phyloP scores from a whole-genome alignment of 2,329 filamentous ascomycete species.

The Torrubiella hemipterigena region DNA sequence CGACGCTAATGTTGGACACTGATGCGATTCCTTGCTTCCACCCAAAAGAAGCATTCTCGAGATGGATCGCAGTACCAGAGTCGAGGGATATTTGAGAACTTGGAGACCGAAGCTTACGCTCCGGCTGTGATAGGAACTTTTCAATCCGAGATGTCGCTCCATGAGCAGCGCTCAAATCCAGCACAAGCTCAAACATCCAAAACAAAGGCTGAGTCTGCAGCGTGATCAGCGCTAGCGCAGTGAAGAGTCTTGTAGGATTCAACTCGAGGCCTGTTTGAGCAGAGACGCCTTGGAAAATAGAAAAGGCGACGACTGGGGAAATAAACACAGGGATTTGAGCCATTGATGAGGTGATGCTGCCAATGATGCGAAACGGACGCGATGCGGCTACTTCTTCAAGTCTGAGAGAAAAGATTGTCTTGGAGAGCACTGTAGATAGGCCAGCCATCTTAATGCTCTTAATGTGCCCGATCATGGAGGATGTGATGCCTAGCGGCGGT shows the following conservation, averaged over 20 bases:
- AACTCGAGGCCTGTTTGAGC: slow-evolving; percentile 15
- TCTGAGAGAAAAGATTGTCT: slow-evolving; percentile 17
- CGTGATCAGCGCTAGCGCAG: slow-evolving; percentile 26
- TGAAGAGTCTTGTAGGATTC: slow-evolving; percentile 24
- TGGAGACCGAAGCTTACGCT: slow-evolving; percentile 4
- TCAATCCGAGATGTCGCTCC: slow-evolving; percentile 29
- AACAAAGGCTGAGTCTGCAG: slow-evolving; percentile 25
- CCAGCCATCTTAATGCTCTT: slow-evolving; percentile 30
- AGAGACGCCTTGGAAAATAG: slow-evolving; percentile 19
- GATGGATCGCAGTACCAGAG: not conserved
- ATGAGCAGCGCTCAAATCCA: slow-evolving; percentile 22
- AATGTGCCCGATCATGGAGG: slow-evolving; percentile 23
- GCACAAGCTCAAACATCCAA: slow-evolving; percentile 23
- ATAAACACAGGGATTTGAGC: slow-evolving; percentile 20
- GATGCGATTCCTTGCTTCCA: slow-evolving; percentile 18
- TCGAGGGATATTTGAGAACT: slow-evolving; percentile 2
- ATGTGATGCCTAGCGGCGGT: slow-evolving; percentile 13
- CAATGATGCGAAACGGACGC: slow-evolving; percentile 19
- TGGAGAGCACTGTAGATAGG: slow-evolving; percentile 17
- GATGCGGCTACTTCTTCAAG: slow-evolving; percentile 22
- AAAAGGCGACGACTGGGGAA: slow-evolving; percentile 25
- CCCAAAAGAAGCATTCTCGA: slow-evolving; percentile 18
- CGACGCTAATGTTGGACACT: slow-evolving; percentile 20
- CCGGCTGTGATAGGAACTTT: slow-evolving; percentile 16
- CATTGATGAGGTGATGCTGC: slow-evolving; percentile 21